A percentile compares a stretch with the other conserved stretches of the same genome.
Conservation (phyloP, 208 protist species). For the Leishmania amazonensis region DNA sequence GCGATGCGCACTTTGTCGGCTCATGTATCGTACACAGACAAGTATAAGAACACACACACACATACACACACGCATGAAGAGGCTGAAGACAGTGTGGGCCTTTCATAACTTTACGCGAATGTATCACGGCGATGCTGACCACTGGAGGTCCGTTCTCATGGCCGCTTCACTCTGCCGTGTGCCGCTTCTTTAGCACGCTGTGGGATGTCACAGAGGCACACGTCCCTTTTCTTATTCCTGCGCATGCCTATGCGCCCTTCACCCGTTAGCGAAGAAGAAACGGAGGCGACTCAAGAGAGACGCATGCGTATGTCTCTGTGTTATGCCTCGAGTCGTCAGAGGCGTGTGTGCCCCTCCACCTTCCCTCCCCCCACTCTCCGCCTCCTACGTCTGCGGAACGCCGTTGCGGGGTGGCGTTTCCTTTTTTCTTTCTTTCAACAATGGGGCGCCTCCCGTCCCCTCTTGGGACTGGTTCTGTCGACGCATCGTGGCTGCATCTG, state of each 20-base stretch:
- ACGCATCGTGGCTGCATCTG: not conserved
- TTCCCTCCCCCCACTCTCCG: not conserved
- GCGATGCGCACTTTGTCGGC: not conserved
- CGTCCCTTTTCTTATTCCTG: not conserved
- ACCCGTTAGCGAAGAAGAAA: not conserved
- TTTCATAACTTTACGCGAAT: not conserved
- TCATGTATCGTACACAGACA: constrained; percentile 1
- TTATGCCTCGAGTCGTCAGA: not conserved
- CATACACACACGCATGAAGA: not conserved
- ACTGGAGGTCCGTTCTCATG: not conserved
- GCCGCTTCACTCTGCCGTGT: not conserved
- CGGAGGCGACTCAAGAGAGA: not conserved
- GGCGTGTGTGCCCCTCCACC: not conserved
- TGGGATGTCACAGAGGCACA: not conserved
- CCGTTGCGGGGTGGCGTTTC: not conserved
- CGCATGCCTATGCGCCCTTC: not conserved
- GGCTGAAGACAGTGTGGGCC: not conserved
- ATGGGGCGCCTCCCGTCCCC: not conserved
- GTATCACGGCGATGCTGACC: not conserved
- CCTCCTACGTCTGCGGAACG: not conserved
- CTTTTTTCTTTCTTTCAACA: not conserved
- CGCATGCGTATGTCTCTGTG: not conserved
- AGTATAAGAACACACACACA: not conserved
- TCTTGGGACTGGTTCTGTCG: not conserved
- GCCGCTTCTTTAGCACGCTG: not conserved